Evolutionary conservation across 192 early-diverging fungal genomes (phyloP).

Genomic region (Paraglomus brasilianum): DNA sequence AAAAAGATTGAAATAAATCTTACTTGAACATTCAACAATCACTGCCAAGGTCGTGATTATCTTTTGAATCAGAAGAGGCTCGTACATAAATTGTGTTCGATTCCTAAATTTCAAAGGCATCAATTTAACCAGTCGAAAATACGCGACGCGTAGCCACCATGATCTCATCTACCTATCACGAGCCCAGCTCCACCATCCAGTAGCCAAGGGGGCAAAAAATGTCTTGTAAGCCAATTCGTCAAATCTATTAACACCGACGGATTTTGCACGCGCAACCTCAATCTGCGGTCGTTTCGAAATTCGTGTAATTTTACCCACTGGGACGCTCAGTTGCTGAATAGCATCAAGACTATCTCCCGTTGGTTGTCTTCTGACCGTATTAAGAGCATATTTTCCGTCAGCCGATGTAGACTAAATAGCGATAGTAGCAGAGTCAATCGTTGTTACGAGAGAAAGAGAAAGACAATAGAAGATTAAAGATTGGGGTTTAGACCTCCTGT

Average conservation of each 20-base stretch:
- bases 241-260: constrained; percentile 14
- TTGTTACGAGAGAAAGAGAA: no score
- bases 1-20: constrained; percentile 7
- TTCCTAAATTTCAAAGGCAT: background rate
- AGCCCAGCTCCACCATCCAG: constrained; percentile 26
- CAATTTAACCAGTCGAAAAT: no score
- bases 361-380: background rate
- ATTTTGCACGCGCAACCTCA: background rate
- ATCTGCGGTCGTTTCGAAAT: constrained; percentile 13
- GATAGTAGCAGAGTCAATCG: no score
- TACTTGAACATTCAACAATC: constrained; percentile 28
- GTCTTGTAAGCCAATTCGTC: constrained; percentile 21
- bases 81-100: constrained; percentile 1
- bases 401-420: no score
- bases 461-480: no score
- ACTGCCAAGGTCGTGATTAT: constrained; percentile 13
- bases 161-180: constrained; percentile 13
- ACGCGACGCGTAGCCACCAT: no score
- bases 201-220: constrained; percentile 21
- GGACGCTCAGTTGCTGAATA: background rate
- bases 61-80: constrained; percentile 13
- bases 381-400: background rate
- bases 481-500: constrained; percentile 8
- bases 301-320: constrained; percentile 7
- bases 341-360: background rate